phyloP scores from a whole-genome alignment of 1,284 basidiomycete species.

The Psilocybe mexicana region DNA sequence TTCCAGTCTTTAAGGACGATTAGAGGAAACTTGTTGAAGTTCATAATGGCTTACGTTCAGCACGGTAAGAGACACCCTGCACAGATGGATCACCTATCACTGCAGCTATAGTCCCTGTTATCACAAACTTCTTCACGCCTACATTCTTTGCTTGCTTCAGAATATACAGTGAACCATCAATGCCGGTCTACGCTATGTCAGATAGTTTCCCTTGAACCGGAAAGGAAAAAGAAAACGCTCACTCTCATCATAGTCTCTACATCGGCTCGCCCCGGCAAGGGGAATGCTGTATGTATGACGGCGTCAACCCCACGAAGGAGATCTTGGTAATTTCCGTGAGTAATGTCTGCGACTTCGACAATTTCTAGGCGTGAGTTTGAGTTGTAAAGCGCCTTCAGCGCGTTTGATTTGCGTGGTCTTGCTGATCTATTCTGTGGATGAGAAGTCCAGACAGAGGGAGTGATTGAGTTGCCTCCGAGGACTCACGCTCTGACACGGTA shows the following conservation, averaged over 20 bases:
- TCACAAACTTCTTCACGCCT: slow-evolving; percentile 33
- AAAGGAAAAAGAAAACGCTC: slow-evolving; percentile 18
- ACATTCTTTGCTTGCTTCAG: slow-evolving; percentile 30
- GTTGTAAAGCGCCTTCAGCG: slow-evolving; percentile 11
- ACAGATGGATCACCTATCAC: slow-evolving; percentile 16
- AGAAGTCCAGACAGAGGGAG: neutral
- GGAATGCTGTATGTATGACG: slow-evolving; percentile 33
- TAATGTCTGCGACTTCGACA: slow-evolving; percentile 29
- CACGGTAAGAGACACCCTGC: slow-evolving; percentile 14
- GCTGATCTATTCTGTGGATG: slow-evolving; percentile 12
- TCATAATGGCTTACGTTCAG: slow-evolving; percentile 6
- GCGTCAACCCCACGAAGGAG: slow-evolving; percentile 30
- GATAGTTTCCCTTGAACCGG: neutral
- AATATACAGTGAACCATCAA: slow-evolving; percentile 32
- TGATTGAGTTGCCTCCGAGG: neutral
- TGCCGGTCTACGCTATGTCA: slow-evolving; percentile 19
- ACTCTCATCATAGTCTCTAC: slow-evolving; percentile 31
- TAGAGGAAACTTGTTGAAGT: slow-evolving; percentile 11
- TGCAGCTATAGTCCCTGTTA: slow-evolving; percentile 31
- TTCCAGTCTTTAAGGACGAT: slow-evolving; percentile 8
- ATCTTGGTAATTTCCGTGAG: slow-evolving; percentile 26
- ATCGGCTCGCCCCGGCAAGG: slow-evolving; percentile 27
- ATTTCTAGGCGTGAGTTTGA: slow-evolving; percentile 27
- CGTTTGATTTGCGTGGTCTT: slow-evolving; percentile 17
- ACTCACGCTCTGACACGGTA: slow-evolving; percentile 22